Conservation (phyloP, 2,329 filamentous ascomycete species). For the Botrytis galanthina region DNA sequence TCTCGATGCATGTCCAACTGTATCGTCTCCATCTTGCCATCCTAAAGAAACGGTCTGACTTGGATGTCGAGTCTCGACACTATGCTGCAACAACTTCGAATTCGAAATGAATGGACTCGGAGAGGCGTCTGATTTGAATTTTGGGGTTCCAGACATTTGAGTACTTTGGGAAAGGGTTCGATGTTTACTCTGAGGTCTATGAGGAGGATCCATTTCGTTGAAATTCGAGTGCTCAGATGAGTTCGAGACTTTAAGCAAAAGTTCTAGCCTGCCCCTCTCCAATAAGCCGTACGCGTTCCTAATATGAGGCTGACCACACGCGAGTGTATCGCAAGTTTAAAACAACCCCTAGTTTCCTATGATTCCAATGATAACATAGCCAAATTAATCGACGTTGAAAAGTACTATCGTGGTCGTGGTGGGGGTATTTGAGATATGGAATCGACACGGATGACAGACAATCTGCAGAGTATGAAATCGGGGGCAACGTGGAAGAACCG, state of each 20-base stretch:
- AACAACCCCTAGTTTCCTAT: slow-evolving; percentile 28
- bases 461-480: slow-evolving; percentile 9
- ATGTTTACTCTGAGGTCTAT: slow-evolving; percentile 28
- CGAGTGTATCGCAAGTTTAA: slow-evolving; percentile 26
- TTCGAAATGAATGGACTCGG: slow-evolving; percentile 33
- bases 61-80: slow-evolving; percentile 27
- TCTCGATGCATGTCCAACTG: slow-evolving; percentile 31
- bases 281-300: slow-evolving; percentile 31
- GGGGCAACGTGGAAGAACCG: slow-evolving; percentile 13
- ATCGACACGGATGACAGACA: slow-evolving; percentile 11
- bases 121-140: slow-evolving; percentile 29
- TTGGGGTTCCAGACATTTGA: slow-evolving; percentile 23
- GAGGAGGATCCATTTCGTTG: slow-evolving; percentile 34
- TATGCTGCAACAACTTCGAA: slow-evolving; percentile 26
- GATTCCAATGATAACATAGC: slow-evolving; percentile 30
- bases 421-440: slow-evolving; percentile 18
- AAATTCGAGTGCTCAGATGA: slow-evolving; percentile 12
- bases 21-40: slow-evolving; percentile 34
- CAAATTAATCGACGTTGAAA: slow-evolving; percentile 19
- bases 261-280: slow-evolving; percentile 27
- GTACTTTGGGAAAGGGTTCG: slow-evolving; percentile 27
- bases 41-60: slow-evolving; percentile 34
- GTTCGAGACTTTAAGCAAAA: slow-evolving; percentile 14
- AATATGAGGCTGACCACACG: slow-evolving; percentile 31
- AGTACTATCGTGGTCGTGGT: slow-evolving; percentile 19